These are phyloP conservation scores for Dittrichia graveolens DNA, from an alignment of 129 eudicot species.

Conservation along the genomic window DNA sequence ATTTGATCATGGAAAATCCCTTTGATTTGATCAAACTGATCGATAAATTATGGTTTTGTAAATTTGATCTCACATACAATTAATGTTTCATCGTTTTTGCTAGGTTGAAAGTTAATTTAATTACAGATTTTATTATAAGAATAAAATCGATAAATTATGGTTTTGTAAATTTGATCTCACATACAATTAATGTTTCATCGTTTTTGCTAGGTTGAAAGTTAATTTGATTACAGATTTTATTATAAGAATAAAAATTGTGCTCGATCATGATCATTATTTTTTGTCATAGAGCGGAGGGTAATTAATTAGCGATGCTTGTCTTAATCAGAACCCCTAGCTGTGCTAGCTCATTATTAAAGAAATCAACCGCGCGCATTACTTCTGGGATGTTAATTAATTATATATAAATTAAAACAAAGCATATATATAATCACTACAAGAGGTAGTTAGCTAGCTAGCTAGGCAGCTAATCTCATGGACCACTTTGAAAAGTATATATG, in stretches of 20 bases:
- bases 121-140: neutral
- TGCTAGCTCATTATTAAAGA: slow-evolving; percentile 1
- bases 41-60: too few relatives aligned
- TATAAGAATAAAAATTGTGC: too few relatives aligned
- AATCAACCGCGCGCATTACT: neutral
- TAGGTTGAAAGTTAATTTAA: neutral
- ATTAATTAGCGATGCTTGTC: slow-evolving; percentile 13
- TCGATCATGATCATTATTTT: neutral
- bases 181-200: too few relatives aligned
- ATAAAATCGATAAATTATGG: too few relatives aligned
- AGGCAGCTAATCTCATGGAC: slow-evolving; percentile 32
- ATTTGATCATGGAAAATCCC: too few relatives aligned
- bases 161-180: too few relatives aligned
- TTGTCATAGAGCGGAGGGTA: too few relatives aligned
- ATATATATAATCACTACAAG: slow-evolving; percentile 23
- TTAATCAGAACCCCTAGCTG: slow-evolving; percentile 28
- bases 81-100: too few relatives aligned
- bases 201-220: too few relatives aligned
- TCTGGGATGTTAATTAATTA: neutral
- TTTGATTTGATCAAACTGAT: too few relatives aligned
- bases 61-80: too few relatives aligned
- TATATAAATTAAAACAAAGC: neutral
- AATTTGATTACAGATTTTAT: neutral
- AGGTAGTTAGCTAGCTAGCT: neutral
- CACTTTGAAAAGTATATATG: slow-evolving; percentile 26